Evolutionary conservation across 306 rosid genomes (phyloP).

Genomic region (Calophaca sinica): DNA sequence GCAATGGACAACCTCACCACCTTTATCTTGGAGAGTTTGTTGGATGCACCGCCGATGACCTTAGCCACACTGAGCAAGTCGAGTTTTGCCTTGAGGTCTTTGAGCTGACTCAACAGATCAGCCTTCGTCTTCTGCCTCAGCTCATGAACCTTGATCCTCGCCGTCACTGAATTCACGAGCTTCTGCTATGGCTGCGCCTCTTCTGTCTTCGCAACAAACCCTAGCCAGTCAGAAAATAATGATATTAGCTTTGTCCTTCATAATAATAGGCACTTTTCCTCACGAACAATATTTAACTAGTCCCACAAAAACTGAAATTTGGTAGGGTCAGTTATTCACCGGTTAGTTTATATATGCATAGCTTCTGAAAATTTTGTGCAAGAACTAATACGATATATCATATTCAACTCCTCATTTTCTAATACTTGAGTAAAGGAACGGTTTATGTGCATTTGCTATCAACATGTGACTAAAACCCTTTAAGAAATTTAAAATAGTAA

Average conservation of each 20-base stretch:
- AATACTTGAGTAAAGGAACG: neutral
- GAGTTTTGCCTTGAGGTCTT: conserved; percentile 96
- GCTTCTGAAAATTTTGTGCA: neutral
- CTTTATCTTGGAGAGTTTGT: conserved; percentile 98
- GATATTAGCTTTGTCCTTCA: too few species aligned
- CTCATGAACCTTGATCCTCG: conserved; percentile 97
- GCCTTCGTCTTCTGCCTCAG: conserved; percentile 81
- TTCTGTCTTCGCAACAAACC: conserved; percentile 48
- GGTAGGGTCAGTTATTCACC: conserved; percentile 12
- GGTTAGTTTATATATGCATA: neutral
- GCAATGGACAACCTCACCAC: conserved; percentile 94
- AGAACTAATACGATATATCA: neutral
- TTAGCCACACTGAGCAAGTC: conserved; percentile 93
- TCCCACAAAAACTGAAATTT: neutral
- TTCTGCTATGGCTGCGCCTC: conserved; percentile 50
- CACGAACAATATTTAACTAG: neutral
- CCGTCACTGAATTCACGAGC: conserved; percentile 39
- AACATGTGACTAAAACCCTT: conserved; percentile 19
- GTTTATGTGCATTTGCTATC: neutral
- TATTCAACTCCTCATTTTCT: neutral
- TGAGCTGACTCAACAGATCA: conserved; percentile 79
- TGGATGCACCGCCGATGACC: conserved; percentile 98
- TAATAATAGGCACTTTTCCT: neutral
- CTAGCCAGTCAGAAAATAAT: conserved; percentile 41
- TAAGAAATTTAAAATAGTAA: too few species aligned